phyloP scores from a whole-genome alignment of 148 eudicot genomes.

The Linanthus parryae region DNA sequence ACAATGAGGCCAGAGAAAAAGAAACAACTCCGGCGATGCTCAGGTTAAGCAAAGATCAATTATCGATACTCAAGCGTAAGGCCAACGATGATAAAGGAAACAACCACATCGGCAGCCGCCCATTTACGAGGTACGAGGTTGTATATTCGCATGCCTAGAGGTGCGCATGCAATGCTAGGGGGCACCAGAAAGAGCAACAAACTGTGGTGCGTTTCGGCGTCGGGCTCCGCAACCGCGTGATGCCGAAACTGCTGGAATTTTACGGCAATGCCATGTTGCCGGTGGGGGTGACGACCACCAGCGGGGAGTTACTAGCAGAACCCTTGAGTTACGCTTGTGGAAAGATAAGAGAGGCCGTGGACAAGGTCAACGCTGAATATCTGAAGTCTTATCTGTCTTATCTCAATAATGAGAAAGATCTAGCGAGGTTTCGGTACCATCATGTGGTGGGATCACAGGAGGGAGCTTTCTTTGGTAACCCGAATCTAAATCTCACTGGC shows the following conservation, averaged over 20 bases:
- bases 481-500: no score
- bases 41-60: slow-evolving; percentile 17
- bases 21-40: slow-evolving; percentile 21
- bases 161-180: slow-evolving; percentile 37
- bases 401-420: no score
- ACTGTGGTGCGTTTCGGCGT: slow-evolving; percentile 17
- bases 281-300: slow-evolving; percentile 2
- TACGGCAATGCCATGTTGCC: slow-evolving; percentile 36
- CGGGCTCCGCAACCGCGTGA: slow-evolving; percentile 23
- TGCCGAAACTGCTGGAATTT: slow-evolving; percentile 33
- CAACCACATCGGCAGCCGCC: slow-evolving; percentile 11
- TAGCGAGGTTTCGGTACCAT: no score
- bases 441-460: no score
- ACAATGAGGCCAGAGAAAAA: slow-evolving; percentile 10
- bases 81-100: slow-evolving; percentile 12
- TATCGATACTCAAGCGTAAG: slow-evolving; percentile 24
- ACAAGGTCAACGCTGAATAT: slow-evolving; percentile 21
- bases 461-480: no score
- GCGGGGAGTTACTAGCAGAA: slow-evolving; percentile 21
- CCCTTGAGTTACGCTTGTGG: slow-evolving; percentile 29
- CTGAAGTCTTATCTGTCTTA: slow-evolving; percentile 12
- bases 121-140: slow-evolving; percentile 35
- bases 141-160: slow-evolving; percentile 39
- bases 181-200: slow-evolving; percentile 11
- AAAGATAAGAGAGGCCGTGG: slow-evolving; percentile 22